Conservation (phyloP, 352 stramenopile species). For the Nothophytophthora sp. region DNA sequence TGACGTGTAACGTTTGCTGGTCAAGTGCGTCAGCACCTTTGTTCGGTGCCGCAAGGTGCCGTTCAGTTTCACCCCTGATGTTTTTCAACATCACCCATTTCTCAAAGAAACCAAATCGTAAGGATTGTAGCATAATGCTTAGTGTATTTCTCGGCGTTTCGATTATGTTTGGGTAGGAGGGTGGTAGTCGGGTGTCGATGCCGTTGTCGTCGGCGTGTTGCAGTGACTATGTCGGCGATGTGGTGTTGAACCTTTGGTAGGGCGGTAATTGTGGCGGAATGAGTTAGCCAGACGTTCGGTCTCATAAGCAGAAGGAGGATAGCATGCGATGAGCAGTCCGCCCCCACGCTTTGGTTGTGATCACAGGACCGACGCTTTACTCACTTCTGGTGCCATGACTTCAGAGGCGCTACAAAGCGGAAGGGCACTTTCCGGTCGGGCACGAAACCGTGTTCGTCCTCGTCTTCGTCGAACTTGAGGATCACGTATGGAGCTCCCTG, state of each 20-base stretch:
- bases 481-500: conserved; percentile 92
- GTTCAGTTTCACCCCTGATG: neutral
- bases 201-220: no score
- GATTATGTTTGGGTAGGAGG: no score
- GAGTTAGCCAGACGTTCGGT: conserved; percentile 1
- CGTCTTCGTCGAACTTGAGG: conserved; percentile 98
- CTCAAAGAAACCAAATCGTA: no score
- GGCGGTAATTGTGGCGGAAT: conserved; percentile 1
- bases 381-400: conserved; percentile 54
- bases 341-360: neutral
- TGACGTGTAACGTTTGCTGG: no score
- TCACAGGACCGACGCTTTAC: conserved; percentile 2
- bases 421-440: conserved; percentile 93
- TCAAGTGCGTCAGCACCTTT: no score
- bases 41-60: neutral
- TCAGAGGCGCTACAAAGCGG: conserved; percentile 92
- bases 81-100: conserved; percentile 15
- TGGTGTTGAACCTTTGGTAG: conserved; percentile 8
- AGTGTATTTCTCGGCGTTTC: no score
- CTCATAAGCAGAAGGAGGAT: neutral
- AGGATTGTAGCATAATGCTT: no score
- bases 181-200: no score
- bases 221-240: no score
- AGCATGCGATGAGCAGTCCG: neutral
- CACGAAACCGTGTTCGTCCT: conserved; percentile 90